Conservation (phyloP, 306 rosid genomes). For the Quercus alba region DNA sequence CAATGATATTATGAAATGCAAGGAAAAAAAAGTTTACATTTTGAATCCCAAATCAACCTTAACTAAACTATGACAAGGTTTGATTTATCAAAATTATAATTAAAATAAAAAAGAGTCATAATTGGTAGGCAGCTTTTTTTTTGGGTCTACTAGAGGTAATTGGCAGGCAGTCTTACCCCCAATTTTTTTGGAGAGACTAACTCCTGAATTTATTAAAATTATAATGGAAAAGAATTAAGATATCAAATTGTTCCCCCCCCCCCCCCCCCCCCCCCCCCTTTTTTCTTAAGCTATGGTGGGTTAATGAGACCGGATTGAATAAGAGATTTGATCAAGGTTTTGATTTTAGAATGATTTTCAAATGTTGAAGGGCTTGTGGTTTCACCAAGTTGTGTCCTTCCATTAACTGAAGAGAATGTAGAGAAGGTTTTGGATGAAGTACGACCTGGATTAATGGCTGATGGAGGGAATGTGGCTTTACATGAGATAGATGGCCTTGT, state of each 20-base stretch:
- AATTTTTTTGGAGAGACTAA: too few relatives aligned
- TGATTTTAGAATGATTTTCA: constrained; percentile 16
- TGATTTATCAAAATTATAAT: background rate
- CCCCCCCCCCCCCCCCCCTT: too few relatives aligned
- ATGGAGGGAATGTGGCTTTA: constrained; percentile 95
- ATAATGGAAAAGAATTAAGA: background rate
- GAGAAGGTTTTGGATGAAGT: constrained; percentile 96
- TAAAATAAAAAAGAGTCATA: too few relatives aligned
- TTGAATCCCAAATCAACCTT: background rate
- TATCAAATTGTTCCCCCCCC: background rate
- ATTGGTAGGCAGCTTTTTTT: too few relatives aligned
- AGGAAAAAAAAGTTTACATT: background rate
- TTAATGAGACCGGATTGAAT: background rate
- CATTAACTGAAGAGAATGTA: constrained; percentile 91
- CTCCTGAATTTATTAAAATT: background rate
- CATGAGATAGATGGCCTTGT: constrained; percentile 97
- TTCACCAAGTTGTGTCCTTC: constrained; percentile 77
- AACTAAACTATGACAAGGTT: background rate
- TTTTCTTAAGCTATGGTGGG: background rate
- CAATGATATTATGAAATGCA: background rate
- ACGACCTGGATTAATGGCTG: constrained; percentile 89
- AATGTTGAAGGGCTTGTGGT: constrained; percentile 53
- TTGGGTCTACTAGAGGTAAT: too few relatives aligned
- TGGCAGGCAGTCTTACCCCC: too few relatives aligned
- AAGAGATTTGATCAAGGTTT: constrained; percentile 2